Evolutionary conservation across 2,329 filamentous ascomycete genomes (phyloP).

Genomic region (Penicillium brasilianum): DNA sequence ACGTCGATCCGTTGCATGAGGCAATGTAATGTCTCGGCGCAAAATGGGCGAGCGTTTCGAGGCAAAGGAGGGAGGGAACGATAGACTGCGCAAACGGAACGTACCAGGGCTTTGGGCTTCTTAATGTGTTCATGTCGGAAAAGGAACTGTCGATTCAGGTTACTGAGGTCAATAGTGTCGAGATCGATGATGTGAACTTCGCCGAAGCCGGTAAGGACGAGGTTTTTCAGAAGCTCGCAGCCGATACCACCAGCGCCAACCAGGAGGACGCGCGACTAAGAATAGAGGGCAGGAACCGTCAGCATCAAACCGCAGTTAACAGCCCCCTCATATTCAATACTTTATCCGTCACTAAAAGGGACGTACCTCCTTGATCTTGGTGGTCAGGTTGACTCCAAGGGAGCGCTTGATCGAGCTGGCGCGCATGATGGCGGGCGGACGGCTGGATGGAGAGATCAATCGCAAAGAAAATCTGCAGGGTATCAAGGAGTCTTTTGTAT

Average conservation of each 20-base stretch:
- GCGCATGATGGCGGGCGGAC: constrained; percentile 39
- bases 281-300: constrained; percentile 11
- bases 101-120: constrained; percentile 88
- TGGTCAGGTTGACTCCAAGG: constrained; percentile 46
- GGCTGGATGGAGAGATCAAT: constrained; percentile 5
- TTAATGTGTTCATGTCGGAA: constrained; percentile 98
- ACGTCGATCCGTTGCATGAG: neutral
- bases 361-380: constrained; percentile 48
- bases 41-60: constrained; percentile 8
- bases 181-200: constrained; percentile 95
- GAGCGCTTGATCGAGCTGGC: constrained; percentile 51
- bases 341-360: constrained; percentile 10
- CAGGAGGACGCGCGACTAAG: constrained; percentile 83
- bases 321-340: neutral
- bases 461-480: constrained; percentile 11
- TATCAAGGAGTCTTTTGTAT: constrained; percentile 1
- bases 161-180: constrained; percentile 97
- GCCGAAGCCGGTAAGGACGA: constrained; percentile 88
- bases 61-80: constrained; percentile 18
- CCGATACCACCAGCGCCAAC: constrained; percentile 97
- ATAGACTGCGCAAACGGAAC: constrained; percentile 36
- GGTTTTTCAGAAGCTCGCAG: constrained; percentile 95
- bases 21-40: neutral
- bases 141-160: constrained; percentile 95
- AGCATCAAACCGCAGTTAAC: constrained; percentile 5